Evolutionary conservation across 2,329 filamentous ascomycete genomes (phyloP).

Genomic region (Calcarisporium arbuscula): DNA sequence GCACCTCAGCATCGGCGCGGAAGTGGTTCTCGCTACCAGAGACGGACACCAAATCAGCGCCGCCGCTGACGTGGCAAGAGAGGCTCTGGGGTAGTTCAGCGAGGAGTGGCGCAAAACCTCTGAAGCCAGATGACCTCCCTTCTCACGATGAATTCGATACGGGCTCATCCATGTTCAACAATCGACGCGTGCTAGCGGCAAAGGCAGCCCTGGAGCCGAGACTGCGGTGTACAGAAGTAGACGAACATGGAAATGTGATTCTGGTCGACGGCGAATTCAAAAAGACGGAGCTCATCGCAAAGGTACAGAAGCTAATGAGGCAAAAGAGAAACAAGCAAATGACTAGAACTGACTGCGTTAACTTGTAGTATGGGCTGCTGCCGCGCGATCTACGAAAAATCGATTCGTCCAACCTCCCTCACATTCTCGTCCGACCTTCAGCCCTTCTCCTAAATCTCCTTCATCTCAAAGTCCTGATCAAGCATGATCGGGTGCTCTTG

Average conservation of each 20-base stretch:
- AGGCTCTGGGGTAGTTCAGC: conserved; percentile 38
- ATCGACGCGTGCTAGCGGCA: conserved; percentile 62
- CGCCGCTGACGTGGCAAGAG: conserved; percentile 38
- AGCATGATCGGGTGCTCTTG: conserved; percentile 86
- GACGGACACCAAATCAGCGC: no score
- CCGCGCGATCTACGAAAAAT: conserved; percentile 96
- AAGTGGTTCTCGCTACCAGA: no score
- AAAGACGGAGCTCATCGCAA: conserved; percentile 94
- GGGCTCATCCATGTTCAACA: conserved; percentile 54
- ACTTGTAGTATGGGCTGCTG: conserved; percentile 71
- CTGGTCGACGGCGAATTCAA: conserved; percentile 94
- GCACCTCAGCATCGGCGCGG: conserved; percentile 19
- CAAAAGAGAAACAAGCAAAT: neutral
- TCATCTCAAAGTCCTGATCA: conserved; percentile 94
- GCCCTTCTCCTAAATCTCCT: conserved; percentile 93
- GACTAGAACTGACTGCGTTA: conserved; percentile 5
- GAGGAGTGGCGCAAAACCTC: conserved; percentile 30
- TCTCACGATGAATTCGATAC: conserved; percentile 51
- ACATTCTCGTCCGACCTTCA: conserved; percentile 88
- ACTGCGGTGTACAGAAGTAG: conserved; percentile 89
- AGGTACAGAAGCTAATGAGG: conserved; percentile 44
- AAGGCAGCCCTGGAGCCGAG: conserved; percentile 81
- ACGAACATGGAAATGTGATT: conserved; percentile 86
- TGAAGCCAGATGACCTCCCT: conserved; percentile 54
- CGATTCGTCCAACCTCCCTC: conserved; percentile 89